These are phyloP conservation scores for Aureobasidium vineae DNA, from an alignment of 2,329 filamentous ascomycete species.

Conservation along the genomic window DNA sequence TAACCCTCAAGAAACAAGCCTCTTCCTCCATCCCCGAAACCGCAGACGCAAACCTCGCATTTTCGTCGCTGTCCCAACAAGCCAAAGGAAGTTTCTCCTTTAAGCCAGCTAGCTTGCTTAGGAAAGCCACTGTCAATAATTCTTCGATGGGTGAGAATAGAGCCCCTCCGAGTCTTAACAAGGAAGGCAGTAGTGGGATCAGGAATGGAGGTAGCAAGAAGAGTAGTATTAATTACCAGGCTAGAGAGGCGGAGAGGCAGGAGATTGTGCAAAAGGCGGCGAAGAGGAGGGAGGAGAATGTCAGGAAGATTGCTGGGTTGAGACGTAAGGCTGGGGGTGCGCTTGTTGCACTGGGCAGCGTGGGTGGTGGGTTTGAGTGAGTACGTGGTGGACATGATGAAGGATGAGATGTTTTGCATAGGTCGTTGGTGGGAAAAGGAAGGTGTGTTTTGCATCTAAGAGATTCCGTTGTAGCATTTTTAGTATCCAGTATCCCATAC, in stretches of 20 bases:
- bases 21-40: constrained; percentile 36
- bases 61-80: not conserved
- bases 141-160: constrained; percentile 10
- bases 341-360: constrained; percentile 43
- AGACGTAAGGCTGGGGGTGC: constrained; percentile 42
- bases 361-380: constrained; percentile 15
- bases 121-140: constrained; percentile 64
- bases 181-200: constrained; percentile 36
- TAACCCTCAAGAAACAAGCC: constrained; percentile 61
- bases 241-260: constrained; percentile 57
- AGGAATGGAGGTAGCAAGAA: constrained; percentile 56
- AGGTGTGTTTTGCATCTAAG: too few species aligned
- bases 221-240: constrained; percentile 60
- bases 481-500: too few species aligned
- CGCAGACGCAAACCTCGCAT: constrained; percentile 50
- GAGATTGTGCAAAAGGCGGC: constrained; percentile 53
- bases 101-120: constrained; percentile 68
- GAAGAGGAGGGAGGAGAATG: constrained; percentile 50
- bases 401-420: too few species aligned
- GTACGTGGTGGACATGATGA: too few species aligned
- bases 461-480: too few species aligned
- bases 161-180: constrained; percentile 27
- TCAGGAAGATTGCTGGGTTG: constrained; percentile 46
- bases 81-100: constrained; percentile 44
- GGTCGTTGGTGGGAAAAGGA: too few species aligned